Evolutionary conservation across 352 stramenopile genomes (phyloP), one percentile per base, ranked within the genome.

Genomic region (Hyaloperonospora arabidopsidis): DNA sequence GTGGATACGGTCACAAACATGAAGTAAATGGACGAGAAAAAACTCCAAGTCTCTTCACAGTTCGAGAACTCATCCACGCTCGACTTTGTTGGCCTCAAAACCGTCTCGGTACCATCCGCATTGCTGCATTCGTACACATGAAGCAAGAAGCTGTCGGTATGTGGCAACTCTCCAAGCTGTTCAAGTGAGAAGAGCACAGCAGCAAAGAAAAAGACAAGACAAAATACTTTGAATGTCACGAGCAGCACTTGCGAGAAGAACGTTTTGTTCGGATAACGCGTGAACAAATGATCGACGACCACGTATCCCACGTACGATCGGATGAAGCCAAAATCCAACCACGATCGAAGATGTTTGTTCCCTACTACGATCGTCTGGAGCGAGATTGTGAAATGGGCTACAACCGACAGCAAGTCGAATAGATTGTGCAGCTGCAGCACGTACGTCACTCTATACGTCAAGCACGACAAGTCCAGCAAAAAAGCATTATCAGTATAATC

Each of bases 1-100:
- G 84, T 94, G 10, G 82, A 93, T 10, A 91, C 82, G 2, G 84
- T 94, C 46, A 94, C 84, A 41, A 94, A 90, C 73, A 91, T 93
- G 45, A 93, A 94, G 61, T 94, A 94, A 43, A 94, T 87, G 32
- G 82, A 87, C 44, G 80, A 85, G 44, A 94, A 94, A 43, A 91
- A 84, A 55, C 78, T 90, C 84, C 83, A 92, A 1, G 80, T 87
- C 61, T 94, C 84, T 8, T 63, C 54, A 58, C 84, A 94, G 21
- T 74, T 68, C 1, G 74, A 57, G 29, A 75, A 87, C 32, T 68
- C 67, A 3, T 57, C 57, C 0, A 75, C 83, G 43, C 73, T 75
- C 36, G 73, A 61, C 15, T 55, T 76, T 28, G 77, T 87, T 23
- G 74, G 76, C 43, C 68, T 45, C 3, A 91, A 54, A 14, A 91